Evolutionary conservation across 1,284 basidiomycete genomes (phyloP).

Genomic region (Apiotrichum sp.): DNA sequence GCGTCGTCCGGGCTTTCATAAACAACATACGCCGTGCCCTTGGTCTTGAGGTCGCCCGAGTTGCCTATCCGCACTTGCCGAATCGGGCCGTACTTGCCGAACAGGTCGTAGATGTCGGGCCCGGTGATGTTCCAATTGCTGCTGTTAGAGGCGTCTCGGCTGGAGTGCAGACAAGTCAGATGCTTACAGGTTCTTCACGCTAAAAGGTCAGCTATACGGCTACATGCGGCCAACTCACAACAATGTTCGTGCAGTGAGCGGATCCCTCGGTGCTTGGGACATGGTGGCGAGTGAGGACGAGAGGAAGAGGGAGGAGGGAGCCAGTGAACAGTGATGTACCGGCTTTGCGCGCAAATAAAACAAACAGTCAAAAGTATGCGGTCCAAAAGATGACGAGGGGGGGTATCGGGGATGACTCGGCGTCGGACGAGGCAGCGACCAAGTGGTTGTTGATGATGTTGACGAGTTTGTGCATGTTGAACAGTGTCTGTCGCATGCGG

Average conservation of each 20-base stretch:
- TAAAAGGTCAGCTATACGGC: conserved; percentile 17
- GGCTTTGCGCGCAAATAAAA: not conserved
- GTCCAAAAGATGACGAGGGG: too few relatives aligned
- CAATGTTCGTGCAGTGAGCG: conserved; percentile 38
- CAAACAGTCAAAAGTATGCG: too few relatives aligned
- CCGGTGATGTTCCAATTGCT: conserved; percentile 83
- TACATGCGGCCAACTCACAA: conserved; percentile 30
- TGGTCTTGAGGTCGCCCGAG: conserved; percentile 69
- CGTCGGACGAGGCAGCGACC: too few relatives aligned
- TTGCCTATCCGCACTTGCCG: conserved; percentile 91
- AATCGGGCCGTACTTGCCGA: conserved; percentile 94
- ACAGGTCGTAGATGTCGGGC: conserved; percentile 92
- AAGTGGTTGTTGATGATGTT: not conserved
- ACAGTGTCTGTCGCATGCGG: not conserved
- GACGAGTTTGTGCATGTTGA: not conserved
- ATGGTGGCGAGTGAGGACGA: conserved; percentile 12
- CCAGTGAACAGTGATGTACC: too few relatives aligned
- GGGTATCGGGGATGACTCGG: too few relatives aligned
- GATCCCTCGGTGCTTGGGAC: conserved; percentile 29
- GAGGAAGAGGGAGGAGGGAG: not conserved
- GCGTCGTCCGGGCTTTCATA: conserved; percentile 56
- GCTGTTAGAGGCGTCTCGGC: conserved; percentile 13
- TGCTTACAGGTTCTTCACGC: conserved; percentile 46
- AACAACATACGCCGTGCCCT: conserved; percentile 90
- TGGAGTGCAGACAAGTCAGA: not conserved